Conservation (phyloP, 345 rosid species). For the Lepidium africanum region DNA sequence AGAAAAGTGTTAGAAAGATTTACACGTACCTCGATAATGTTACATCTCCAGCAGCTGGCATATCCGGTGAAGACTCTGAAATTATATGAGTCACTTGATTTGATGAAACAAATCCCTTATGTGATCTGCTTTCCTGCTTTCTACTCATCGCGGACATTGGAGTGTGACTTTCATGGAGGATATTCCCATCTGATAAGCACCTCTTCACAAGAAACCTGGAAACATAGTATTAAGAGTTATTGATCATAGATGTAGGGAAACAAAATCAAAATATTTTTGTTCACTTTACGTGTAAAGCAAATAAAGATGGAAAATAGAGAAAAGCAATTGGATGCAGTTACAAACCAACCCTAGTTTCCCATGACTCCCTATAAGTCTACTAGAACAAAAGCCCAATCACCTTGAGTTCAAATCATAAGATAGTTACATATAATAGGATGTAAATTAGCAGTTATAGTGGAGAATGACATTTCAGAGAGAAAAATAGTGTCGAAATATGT, state of each 20-base stretch:
- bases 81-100: conserved; percentile 39
- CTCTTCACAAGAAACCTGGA: conserved; percentile 70
- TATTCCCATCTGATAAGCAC: conserved; percentile 91
- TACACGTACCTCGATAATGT: conserved; percentile 62
- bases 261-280: not conserved
- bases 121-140: conserved; percentile 40
- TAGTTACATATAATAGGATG: not conserved
- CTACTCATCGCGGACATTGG: conserved; percentile 41
- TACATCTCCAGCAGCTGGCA: conserved; percentile 67
- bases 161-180: conserved; percentile 43
- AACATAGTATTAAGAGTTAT: conserved; percentile 7
- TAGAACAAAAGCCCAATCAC: not conserved
- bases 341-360: conserved; percentile 2
- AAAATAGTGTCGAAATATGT: not conserved
- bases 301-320: not conserved
- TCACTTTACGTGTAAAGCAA: not conserved
- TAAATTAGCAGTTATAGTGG: not conserved
- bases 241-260: not conserved
- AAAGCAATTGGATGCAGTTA: conserved; percentile 6
- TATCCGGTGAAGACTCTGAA: conserved; percentile 84
- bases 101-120: conserved; percentile 36
- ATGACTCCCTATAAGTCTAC: not conserved
- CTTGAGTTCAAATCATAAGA: not conserved
- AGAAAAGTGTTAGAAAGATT: not conserved
- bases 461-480: not conserved